Percentiles rank a stretch among this genome's conserved stretches.
phyloP scores from a whole-genome alignment of 192 early-diverging fungal genomes.

The Coemansia sp. region DNA sequence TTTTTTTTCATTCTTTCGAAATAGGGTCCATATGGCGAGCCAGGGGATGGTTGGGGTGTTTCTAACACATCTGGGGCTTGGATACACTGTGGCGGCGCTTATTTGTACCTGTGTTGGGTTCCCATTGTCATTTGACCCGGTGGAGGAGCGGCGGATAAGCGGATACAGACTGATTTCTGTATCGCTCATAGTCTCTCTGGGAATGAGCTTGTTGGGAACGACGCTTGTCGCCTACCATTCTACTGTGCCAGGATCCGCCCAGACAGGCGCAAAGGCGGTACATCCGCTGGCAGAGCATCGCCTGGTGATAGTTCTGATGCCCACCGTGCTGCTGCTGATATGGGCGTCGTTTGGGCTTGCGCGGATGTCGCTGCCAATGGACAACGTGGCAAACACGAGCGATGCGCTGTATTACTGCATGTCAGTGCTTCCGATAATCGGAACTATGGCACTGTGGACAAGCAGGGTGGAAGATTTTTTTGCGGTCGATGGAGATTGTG shows the following conservation, averaged over 20 bases:
- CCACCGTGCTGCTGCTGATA: slow-evolving; percentile 24
- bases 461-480: slow-evolving; percentile 23
- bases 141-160: slow-evolving; percentile 32
- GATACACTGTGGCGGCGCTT: slow-evolving; percentile 21
- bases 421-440: slow-evolving; percentile 35
- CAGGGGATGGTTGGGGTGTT: slow-evolving; percentile 27
- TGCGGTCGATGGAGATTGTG: neutral
- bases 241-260: slow-evolving; percentile 5
- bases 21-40: too few species aligned
- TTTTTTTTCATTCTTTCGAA: too few species aligned
- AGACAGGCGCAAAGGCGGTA: slow-evolving; percentile 2
- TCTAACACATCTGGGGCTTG: slow-evolving; percentile 33
- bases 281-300: slow-evolving; percentile 8
- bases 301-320: slow-evolving; percentile 17
- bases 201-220: slow-evolving; percentile 22
- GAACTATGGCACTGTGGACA: slow-evolving; percentile 29
- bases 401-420: slow-evolving; percentile 52
- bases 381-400: slow-evolving; percentile 37
- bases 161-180: slow-evolving; percentile 47
- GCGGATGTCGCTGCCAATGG: slow-evolving; percentile 37
- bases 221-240: slow-evolving; percentile 44
- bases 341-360: slow-evolving; percentile 47
- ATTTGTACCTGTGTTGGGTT: slow-evolving; percentile 41
- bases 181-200: slow-evolving; percentile 32
- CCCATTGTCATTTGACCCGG: slow-evolving; percentile 38